Conservation (phyloP, 352 stramenopile genomes). For the Pythium biforme region DNA sequence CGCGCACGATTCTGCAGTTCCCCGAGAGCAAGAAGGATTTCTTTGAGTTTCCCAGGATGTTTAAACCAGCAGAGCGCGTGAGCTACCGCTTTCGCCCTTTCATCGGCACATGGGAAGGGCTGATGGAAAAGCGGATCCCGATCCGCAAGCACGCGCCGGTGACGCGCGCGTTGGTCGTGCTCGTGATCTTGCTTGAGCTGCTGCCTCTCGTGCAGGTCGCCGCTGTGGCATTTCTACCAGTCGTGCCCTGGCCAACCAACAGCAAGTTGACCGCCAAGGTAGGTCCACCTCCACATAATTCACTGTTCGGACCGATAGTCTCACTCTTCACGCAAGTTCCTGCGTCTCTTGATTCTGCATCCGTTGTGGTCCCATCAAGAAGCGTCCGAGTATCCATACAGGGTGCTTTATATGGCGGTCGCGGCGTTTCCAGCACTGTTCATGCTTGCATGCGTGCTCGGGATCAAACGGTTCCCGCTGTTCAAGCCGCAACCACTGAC, state of each 20-base stretch:
- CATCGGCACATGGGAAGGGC: slow-evolving; percentile 42
- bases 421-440: slow-evolving; percentile 40
- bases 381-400: slow-evolving; percentile 31
- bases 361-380: slow-evolving; percentile 47
- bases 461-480: slow-evolving; percentile 50
- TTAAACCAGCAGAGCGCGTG: slow-evolving; percentile 8
- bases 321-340: slow-evolving; percentile 20
- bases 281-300: background rate
- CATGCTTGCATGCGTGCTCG: slow-evolving; percentile 32
- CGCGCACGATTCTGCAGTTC: slow-evolving; percentile 38
- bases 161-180: slow-evolving; percentile 35
- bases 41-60: slow-evolving; percentile 52
- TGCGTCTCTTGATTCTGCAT: slow-evolving; percentile 44
- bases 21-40: slow-evolving; percentile 25
- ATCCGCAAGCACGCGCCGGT: slow-evolving; percentile 22
- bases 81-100: slow-evolving; percentile 7
- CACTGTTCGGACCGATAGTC: too few relatives aligned
- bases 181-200: slow-evolving; percentile 41
- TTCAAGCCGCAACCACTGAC: slow-evolving; percentile 60
- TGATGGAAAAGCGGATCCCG: slow-evolving; percentile 32
- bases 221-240: slow-evolving; percentile 48
- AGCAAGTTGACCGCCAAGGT: slow-evolving; percentile 35
- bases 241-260: slow-evolving; percentile 46
- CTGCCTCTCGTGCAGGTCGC: slow-evolving; percentile 46
- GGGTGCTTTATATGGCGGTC: slow-evolving; percentile 41